These are phyloP conservation scores for Biscutella auriculata DNA, from an alignment of 441 rosid genomes.

Conservation along the genomic window DNA sequence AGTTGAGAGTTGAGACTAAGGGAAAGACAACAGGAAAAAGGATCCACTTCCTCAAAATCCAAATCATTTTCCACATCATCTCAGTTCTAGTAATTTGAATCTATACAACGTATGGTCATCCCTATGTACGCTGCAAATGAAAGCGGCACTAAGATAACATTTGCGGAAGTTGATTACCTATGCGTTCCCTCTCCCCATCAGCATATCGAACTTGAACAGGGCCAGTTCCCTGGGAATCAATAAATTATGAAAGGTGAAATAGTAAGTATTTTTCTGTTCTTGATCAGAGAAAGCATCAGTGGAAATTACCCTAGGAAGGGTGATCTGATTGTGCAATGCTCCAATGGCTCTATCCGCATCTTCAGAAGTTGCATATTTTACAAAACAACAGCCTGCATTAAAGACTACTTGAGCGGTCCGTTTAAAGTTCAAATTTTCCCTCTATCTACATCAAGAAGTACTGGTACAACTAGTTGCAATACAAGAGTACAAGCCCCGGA, in stretches of 20 bases:
- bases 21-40: constrained; percentile 1
- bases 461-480: constrained; percentile 1
- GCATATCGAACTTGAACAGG: constrained; percentile 99
- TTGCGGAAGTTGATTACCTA: constrained; percentile 45
- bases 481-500: constrained; percentile 12
- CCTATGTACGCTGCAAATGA: not conserved
- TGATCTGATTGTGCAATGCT: constrained; percentile 89
- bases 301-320: constrained; percentile 84
- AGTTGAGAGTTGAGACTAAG: constrained; percentile 5
- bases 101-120: not conserved
- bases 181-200: constrained; percentile 97
- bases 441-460: constrained; percentile 14
- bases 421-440: constrained; percentile 23
- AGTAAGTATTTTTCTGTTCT: not conserved
- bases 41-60: not conserved
- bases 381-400: constrained; percentile 97
- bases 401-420: constrained; percentile 34
- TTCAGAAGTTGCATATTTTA: constrained; percentile 81
- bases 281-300: constrained; percentile 16
- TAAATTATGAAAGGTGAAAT: constrained; percentile 16
- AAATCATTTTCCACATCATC: not conserved
- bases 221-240: constrained; percentile 64
- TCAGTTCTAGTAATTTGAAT: constrained; percentile 1
- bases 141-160: not conserved
- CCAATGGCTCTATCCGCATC: constrained; percentile 96